These are phyloP conservation scores for Aspergillus caelatus DNA, from an alignment of 2,329 filamentous ascomycete genomes.

Conservation along the genomic window DNA sequence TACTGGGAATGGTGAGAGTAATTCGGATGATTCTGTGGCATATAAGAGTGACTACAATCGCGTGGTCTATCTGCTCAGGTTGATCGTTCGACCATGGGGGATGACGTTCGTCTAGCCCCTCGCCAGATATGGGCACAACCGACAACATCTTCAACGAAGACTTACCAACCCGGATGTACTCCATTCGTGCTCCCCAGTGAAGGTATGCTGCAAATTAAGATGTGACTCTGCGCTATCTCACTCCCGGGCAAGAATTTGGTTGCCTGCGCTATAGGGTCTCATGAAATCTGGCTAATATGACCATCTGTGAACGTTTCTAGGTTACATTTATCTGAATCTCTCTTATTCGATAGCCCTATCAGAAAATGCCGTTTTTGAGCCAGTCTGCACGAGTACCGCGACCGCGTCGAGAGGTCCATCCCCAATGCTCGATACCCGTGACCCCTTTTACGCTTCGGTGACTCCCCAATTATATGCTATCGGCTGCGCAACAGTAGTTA, in stretches of 20 bases:
- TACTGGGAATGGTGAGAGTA: conserved; percentile 10
- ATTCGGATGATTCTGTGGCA: conserved; percentile 16
- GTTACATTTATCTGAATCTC: conserved; percentile 45
- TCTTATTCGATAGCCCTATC: conserved; percentile 48
- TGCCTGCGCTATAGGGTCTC: neutral
- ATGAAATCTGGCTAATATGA: conserved; percentile 10
- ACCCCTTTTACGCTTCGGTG: conserved; percentile 92
- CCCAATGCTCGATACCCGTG: conserved; percentile 68
- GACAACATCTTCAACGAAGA: conserved; percentile 39
- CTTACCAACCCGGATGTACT: conserved; percentile 57
- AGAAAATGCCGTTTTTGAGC: conserved; percentile 53
- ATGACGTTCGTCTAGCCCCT: conserved; percentile 36
- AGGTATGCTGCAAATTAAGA: conserved; percentile 44
- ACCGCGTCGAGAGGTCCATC: conserved; percentile 41
- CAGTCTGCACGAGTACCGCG: conserved; percentile 49
- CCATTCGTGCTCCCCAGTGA: conserved; percentile 64
- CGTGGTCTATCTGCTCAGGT: conserved; percentile 15
- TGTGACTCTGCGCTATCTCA: neutral
- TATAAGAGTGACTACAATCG: conserved; percentile 19
- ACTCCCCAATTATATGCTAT: conserved; percentile 93
- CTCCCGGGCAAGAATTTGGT: neutral
- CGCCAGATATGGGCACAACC: conserved; percentile 46
- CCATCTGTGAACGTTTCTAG: conserved; percentile 23
- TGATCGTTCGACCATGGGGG: conserved; percentile 34
- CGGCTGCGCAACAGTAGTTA: conserved; percentile 84